Percentiles rank a stretch among this genome's conserved stretches.
Evolutionary conservation across 106 monocot genomes (phyloP).

Genomic region (Acanthochlamys bracteata): DNA sequence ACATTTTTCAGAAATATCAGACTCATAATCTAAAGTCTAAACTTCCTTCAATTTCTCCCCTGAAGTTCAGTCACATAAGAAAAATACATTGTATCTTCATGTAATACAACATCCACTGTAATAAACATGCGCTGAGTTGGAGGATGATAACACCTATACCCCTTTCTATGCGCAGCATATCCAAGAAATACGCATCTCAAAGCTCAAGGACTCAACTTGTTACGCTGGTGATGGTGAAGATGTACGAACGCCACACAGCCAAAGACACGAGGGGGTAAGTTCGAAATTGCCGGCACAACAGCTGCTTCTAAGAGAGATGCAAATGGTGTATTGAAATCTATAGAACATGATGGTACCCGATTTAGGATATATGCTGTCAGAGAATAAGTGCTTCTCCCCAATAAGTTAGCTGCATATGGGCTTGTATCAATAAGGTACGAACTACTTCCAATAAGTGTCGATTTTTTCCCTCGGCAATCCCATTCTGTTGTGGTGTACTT

Average conservation of each 20-base stretch:
- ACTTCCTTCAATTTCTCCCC: too few relatives aligned
- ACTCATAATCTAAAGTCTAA: too few relatives aligned
- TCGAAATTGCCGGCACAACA: not conserved
- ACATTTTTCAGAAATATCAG: too few relatives aligned
- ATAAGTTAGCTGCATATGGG: not conserved
- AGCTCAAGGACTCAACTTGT: too few relatives aligned
- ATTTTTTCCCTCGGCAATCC: not conserved
- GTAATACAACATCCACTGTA: too few relatives aligned
- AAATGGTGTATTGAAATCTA: not conserved
- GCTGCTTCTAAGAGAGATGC: not conserved
- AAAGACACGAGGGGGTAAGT: not conserved
- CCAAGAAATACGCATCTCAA: too few relatives aligned
- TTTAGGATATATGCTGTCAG: constrained; percentile 1
- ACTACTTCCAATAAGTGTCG: not conserved
- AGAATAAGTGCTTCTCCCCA: constrained; percentile 1
- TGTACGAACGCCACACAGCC: constrained; percentile 1
- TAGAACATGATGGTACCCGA: not conserved
- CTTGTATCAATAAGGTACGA: not conserved
- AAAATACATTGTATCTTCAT: too few relatives aligned
- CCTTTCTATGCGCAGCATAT: too few relatives aligned
- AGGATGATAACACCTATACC: too few relatives aligned
- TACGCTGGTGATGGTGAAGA: too few relatives aligned
- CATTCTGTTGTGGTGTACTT: constrained; percentile 1
- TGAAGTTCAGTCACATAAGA: too few relatives aligned
- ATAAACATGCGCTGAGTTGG: too few relatives aligned